Evolutionary conservation across 2,329 filamentous ascomycete species (phyloP).

Genomic region (Septoria linicola): DNA sequence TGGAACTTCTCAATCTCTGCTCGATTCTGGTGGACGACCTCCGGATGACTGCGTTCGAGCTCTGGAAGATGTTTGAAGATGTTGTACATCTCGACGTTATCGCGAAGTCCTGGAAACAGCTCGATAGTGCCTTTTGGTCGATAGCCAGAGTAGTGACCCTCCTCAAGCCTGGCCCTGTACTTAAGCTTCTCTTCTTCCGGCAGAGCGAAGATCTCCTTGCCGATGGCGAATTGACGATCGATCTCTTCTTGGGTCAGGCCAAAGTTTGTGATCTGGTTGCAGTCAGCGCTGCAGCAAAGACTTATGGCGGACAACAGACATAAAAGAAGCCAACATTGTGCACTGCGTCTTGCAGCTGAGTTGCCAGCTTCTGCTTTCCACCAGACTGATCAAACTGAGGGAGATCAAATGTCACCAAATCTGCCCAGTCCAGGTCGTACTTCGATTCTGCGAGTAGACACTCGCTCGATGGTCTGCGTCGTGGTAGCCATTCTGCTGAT

Average conservation of each 20-base stretch:
- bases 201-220: slow-evolving; percentile 58
- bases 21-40: slow-evolving; percentile 48
- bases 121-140: slow-evolving; percentile 28
- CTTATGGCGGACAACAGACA: no score
- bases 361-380: slow-evolving; percentile 55
- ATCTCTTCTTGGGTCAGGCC: slow-evolving; percentile 61
- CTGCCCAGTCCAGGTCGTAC: slow-evolving; percentile 48
- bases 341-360: slow-evolving; percentile 55
- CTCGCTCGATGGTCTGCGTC: slow-evolving; percentile 22
- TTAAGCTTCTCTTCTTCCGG: slow-evolving; percentile 60
- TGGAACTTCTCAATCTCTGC: slow-evolving; percentile 58
- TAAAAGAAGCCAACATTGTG: slow-evolving; percentile 60
- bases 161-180: slow-evolving; percentile 43
- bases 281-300: no score
- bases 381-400: slow-evolving; percentile 54
- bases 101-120: slow-evolving; percentile 33
- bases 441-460: slow-evolving; percentile 26
- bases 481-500: slow-evolving; percentile 24
- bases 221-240: slow-evolving; percentile 61
- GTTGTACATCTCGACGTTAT: slow-evolving; percentile 62
- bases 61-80: slow-evolving; percentile 50
- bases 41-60: slow-evolving; percentile 30
- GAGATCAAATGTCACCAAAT: slow-evolving; percentile 59
- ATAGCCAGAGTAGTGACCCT: slow-evolving; percentile 37
- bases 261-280: slow-evolving; percentile 58